Evolutionary conservation across 441 rosid species (phyloP).

Genomic region (Aleurites moluccanus): DNA sequence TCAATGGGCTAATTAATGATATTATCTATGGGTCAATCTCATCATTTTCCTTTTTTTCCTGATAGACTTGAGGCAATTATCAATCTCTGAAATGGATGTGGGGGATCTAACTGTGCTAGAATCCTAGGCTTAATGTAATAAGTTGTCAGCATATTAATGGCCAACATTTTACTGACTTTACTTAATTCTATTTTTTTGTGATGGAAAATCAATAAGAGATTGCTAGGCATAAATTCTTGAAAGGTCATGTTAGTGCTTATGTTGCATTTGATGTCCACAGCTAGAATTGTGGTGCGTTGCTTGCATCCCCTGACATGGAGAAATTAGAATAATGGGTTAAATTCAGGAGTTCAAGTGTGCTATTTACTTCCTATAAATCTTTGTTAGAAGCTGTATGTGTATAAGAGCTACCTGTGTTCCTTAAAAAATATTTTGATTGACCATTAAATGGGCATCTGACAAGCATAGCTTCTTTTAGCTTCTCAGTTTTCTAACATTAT

Average conservation of each 20-base stretch:
- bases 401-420: neutral
- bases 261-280: constrained; percentile 2
- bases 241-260: neutral
- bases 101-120: neutral
- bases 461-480: neutral
- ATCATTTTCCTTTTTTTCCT: neutral
- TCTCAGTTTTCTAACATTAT: neutral
- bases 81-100: neutral
- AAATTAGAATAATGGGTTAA: neutral
- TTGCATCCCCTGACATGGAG: neutral
- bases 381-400: neutral
- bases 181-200: neutral
- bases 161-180: neutral
- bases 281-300: neutral
- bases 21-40: neutral
- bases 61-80: neutral
- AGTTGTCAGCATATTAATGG: neutral
- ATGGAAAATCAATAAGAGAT: constrained; percentile 7
- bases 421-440: neutral
- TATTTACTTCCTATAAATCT: neutral
- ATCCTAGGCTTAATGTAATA: neutral
- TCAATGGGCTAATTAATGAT: neutral
- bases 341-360: neutral
- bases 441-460: neutral
- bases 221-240: neutral